Evolutionary conservation across 2,329 filamentous ascomycete genomes (phyloP).

Genomic region (Colletotrichum costaricense): DNA sequence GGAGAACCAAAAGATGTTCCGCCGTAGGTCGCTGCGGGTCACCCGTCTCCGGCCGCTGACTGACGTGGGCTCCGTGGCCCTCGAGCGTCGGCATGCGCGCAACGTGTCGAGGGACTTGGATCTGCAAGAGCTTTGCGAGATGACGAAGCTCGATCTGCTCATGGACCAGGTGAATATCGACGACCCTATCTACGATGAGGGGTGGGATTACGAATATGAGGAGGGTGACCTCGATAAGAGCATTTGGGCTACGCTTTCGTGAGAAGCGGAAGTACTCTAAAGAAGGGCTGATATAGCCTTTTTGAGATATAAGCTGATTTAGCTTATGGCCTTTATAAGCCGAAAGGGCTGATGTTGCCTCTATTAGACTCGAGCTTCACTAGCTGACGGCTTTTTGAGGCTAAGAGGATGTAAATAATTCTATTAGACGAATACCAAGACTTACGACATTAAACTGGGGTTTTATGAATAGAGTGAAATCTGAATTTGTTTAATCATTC

Average conservation of each 20-base stretch:
- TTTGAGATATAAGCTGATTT: neutral
- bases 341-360: neutral
- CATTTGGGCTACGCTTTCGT: neutral
- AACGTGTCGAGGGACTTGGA: slow-evolving; percentile 46
- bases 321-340: neutral
- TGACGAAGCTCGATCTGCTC: slow-evolving; percentile 36
- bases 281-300: neutral
- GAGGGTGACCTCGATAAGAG: slow-evolving; percentile 35
- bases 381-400: neutral
- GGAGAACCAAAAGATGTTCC: slow-evolving; percentile 45
- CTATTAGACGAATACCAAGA: neutral
- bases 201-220: slow-evolving; percentile 49
- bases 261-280: neutral
- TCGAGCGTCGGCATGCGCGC: slow-evolving; percentile 36
- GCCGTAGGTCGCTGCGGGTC: slow-evolving; percentile 8
- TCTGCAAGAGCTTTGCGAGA: slow-evolving; percentile 35
- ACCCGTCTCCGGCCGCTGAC: slow-evolving; percentile 29
- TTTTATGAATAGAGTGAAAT: no score
- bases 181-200: slow-evolving; percentile 42
- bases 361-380: neutral
- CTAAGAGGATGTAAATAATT: neutral
- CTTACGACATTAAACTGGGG: neutral
- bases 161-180: slow-evolving; percentile 42
- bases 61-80: neutral
- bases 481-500: no score